These are phyloP conservation scores for Sphaceloma murrayae DNA, from an alignment of 2,329 filamentous ascomycete species.

Conservation along the genomic window DNA sequence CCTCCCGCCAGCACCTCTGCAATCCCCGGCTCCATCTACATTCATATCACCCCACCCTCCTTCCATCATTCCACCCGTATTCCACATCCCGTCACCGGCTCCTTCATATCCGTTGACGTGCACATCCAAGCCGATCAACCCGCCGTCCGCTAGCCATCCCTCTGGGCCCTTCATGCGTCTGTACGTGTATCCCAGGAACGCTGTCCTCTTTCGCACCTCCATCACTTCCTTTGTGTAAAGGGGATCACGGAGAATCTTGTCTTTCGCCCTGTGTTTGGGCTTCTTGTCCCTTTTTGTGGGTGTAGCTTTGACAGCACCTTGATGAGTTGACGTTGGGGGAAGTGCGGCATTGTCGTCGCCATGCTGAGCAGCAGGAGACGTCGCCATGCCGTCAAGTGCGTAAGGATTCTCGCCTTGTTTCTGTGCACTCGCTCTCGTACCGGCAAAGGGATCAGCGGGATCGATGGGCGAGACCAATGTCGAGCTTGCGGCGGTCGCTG, in stretches of 20 bases:
- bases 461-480: slow-evolving; percentile 1
- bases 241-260: slow-evolving; percentile 70
- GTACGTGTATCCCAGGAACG: slow-evolving; percentile 88
- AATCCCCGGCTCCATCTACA: neutral
- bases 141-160: no score
- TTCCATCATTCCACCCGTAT: neutral
- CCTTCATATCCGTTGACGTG: no score
- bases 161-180: slow-evolving; percentile 37
- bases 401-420: neutral
- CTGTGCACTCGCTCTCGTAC: neutral
- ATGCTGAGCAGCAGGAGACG: neutral
- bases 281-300: slow-evolving; percentile 33
- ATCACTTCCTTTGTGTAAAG: slow-evolving; percentile 58
- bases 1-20: no score
- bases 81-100: neutral
- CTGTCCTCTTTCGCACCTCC: slow-evolving; percentile 68
- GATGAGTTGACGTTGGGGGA: neutral
- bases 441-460: slow-evolving; percentile 6
- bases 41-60: neutral
- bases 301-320: neutral
- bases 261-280: slow-evolving; percentile 71
- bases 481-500: neutral
- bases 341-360: neutral
- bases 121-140: neutral
- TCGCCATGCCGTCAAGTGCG: neutral